Base-by-base conservation (phyloP, 495 filamentous ascomycete genomes). In the Collariella sp. region DNA sequence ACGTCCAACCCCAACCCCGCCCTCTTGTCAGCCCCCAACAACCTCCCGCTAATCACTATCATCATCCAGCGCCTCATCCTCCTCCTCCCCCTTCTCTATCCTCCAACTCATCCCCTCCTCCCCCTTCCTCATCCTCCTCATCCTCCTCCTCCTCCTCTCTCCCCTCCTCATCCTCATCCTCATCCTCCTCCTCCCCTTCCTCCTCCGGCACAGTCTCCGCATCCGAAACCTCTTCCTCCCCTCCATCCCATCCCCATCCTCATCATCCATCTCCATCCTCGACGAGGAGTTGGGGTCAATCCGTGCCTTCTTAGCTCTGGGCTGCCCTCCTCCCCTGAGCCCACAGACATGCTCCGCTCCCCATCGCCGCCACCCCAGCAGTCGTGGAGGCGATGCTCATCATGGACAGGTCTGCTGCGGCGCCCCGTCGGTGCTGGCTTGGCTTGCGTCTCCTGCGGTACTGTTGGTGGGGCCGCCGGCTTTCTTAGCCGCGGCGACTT, bases 41-140 rank as follows among this genome's bases (percentile, higher is more conserved):
- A 11, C 31, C 18, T 6, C 36, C 66, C 1, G 26, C 39, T 68
- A 80, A 33, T 80, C 77, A 50, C 78, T 80, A 33, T 81, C 79
- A 51, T 80, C 71, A 63, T 87, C 83, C 33, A 85, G 74, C 15
- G 81, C 81, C 61, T 86, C 82, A 58, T 86, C 78, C 53, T 83
- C 78, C 16, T 85, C 79, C 34, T 67, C 70, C 12, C 67, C 70
- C 7, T 18, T 55, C 67, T 33, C 75, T 64, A 31, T 72, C 68
- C 33, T 74, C 71, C 29, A 69, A 64, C 15, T 59, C 72, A 10
- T 71, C 72, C 3, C 58, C 9, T 72, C 74, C 1, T 76, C 75
- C 2, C 73, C 67, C 7, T 68, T 75, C 76, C 11, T 66, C 69
- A 0, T 72, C 66, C 5, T 70, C 71, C 5, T 72, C 70, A 49